A percentile compares a stretch with the other conserved stretches of the same genome.
Evolutionary conservation across 2,329 filamentous ascomycete species (phyloP).

Genomic region (Fusarium cicatricum): DNA sequence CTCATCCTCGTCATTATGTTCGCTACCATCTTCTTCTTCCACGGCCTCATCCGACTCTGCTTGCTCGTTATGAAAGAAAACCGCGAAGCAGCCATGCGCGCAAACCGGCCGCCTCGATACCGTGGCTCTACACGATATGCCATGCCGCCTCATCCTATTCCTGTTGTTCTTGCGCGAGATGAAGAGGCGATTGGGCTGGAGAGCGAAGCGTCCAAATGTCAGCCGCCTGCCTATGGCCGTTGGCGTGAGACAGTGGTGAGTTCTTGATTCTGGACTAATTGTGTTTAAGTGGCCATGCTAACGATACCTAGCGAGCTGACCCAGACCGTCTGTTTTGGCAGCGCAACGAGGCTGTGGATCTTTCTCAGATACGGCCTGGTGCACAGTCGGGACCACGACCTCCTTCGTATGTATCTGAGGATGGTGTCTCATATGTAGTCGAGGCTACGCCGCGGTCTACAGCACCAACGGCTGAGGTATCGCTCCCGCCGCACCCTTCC

Average conservation of each 20-base stretch:
- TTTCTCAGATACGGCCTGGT: slow-evolving; percentile 34
- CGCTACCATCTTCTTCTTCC: slow-evolving; percentile 81
- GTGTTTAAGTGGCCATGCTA: slow-evolving; percentile 4
- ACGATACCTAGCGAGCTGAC: slow-evolving; percentile 70
- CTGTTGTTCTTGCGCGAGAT: slow-evolving; percentile 76
- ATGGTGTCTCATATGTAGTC: slow-evolving; percentile 76
- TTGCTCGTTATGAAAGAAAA: slow-evolving; percentile 67
- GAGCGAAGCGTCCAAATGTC: slow-evolving; percentile 63
- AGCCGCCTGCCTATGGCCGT: slow-evolving; percentile 85
- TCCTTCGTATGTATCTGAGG: slow-evolving; percentile 79
- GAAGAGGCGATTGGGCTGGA: slow-evolving; percentile 71
- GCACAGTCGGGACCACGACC: slow-evolving; percentile 59
- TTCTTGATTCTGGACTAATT: slow-evolving; percentile 33
- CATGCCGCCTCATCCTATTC: slow-evolving; percentile 76
- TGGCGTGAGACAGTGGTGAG: slow-evolving; percentile 85
- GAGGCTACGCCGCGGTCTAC: slow-evolving; percentile 70
- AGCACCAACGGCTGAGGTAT: slow-evolving; percentile 55
- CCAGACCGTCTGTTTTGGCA: slow-evolving; percentile 85
- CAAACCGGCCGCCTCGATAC: slow-evolving; percentile 53
- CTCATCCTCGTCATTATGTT: slow-evolving; percentile 80
- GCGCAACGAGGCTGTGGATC: slow-evolving; percentile 59
- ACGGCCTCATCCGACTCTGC: slow-evolving; percentile 77
- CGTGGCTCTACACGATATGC: slow-evolving; percentile 69
- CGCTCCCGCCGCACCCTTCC: slow-evolving; percentile 58
- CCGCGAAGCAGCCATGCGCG: slow-evolving; percentile 35